Base-by-base conservation (phyloP, 148 eudicot species). In the Cornus kousa region DNA sequence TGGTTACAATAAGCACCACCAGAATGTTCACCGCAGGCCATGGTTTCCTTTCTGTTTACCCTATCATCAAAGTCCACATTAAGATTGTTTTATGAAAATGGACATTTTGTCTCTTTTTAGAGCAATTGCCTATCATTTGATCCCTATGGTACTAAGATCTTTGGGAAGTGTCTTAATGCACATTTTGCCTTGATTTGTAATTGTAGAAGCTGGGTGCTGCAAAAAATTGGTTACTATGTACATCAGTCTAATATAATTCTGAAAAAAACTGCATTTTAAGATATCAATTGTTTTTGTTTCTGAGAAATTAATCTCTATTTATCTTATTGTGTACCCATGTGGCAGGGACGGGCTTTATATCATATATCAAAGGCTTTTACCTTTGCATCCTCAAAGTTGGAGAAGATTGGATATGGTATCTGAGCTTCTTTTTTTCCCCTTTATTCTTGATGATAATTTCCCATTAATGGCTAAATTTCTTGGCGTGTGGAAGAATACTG, bases 371-470 rank as follows among this genome's bases (percentile, higher is more conserved):
- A 91, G 87, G 97, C 97, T 81, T 95, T 95, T 74, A 78, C 88
- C 59, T 89, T 90, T 80, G 94, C 93, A 71, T 85, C 89, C 68
- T 88, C 98, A 75, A 93, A 93, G 85, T 79, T 93, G 85, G 98
- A 95, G 91, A 95, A 95, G 89, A 92, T 92, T 84, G 99, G 99
- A 78, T 82, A 91, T 79, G 99, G 98, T 93, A 90, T 75, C 39
- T 82, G 64, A 48, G 4, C 28, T 28, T 59, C 74, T 43, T 20
- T 5, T 62, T 62, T 62, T 19, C 65, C 2, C 14, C 66, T n/a
- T n/a, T 62, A 43, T 43, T 43, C 23, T 62, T 62, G 66, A 17
- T n/a, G 23, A 5, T 62, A 8, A n/a, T 7, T 62, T 62, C 20
- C 23, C 66, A 62, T 62, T n/a, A 19, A 19, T 62, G 23, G 66